Evolutionary conservation across 345 rosid species (phyloP).

Genomic region (Euphorbia tirucalli): DNA sequence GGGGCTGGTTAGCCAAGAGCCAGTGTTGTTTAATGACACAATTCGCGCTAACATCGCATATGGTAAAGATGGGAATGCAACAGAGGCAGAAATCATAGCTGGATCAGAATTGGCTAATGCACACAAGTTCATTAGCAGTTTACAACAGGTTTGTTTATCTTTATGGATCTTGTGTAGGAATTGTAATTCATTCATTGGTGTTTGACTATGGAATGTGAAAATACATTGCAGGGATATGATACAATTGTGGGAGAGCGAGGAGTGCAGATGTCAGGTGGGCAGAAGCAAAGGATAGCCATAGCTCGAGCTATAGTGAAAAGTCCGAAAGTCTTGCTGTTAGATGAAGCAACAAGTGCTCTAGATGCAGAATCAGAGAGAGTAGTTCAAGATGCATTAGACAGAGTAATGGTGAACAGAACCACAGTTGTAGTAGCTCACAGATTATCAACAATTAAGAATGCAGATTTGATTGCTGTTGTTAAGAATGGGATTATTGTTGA

Average conservation of each 20-base stretch:
- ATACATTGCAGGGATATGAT: conserved; percentile 68
- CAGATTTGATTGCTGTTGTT: conserved; percentile 65
- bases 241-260: conserved; percentile 77
- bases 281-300: conserved; percentile 84
- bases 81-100: conserved; percentile 61
- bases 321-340: conserved; percentile 64
- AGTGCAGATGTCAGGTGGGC: conserved; percentile 73
- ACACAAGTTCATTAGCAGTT: conserved; percentile 71
- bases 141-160: conserved; percentile 54
- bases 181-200: too few species aligned
- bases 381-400: conserved; percentile 72
- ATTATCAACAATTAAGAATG: conserved; percentile 62
- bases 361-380: conserved; percentile 76
- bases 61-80: conserved; percentile 71
- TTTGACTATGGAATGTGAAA: background rate
- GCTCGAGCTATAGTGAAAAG: conserved; percentile 72
- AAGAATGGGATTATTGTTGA: conserved; percentile 61
- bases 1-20: conserved; percentile 91
- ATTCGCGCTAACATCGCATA: conserved; percentile 80
- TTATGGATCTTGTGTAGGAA: too few species aligned
- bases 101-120: conserved; percentile 82
- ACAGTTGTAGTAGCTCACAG: conserved; percentile 70
- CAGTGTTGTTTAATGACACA: conserved; percentile 71
- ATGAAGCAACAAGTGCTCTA: conserved; percentile 76
- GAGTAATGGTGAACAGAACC: conserved; percentile 60